Conservation (phyloP, 139 green algal species). For the Eudorina sp. region DNA sequence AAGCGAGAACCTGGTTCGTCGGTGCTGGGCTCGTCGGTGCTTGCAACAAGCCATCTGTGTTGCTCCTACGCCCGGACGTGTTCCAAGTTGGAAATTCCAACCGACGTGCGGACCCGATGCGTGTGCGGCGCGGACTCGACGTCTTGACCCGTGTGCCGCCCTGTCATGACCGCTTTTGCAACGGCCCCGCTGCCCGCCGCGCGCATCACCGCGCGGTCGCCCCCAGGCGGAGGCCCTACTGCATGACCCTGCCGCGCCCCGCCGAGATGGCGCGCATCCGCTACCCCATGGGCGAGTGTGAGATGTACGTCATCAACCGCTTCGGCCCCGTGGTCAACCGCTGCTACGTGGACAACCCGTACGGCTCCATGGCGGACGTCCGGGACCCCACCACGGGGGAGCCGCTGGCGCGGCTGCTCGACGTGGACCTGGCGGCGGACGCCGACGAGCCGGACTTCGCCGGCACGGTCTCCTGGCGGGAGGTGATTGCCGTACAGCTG, state of each 20-base stretch:
- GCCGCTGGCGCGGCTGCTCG: background rate
- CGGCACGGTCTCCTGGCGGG: slow-evolving; percentile 25
- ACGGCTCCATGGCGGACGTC: slow-evolving; percentile 8
- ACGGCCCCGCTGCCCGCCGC: too few relatives aligned
- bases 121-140: too few relatives aligned
- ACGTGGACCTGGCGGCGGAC: slow-evolving; percentile 8
- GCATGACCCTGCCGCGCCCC: background rate
- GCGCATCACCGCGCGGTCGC: too few relatives aligned
- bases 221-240: slow-evolving; percentile 8
- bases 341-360: slow-evolving; percentile 8
- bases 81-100: too few relatives aligned
- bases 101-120: too few relatives aligned
- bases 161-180: too few relatives aligned
- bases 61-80: too few relatives aligned
- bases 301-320: slow-evolving; percentile 27
- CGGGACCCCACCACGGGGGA: background rate
- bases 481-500: slow-evolving; percentile 37
- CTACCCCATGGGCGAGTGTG: slow-evolving; percentile 9
- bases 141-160: too few relatives aligned
- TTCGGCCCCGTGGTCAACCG: slow-evolving; percentile 15
- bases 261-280: background rate
- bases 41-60: too few relatives aligned
- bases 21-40: too few relatives aligned
- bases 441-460: slow-evolving; percentile 30
- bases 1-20: too few relatives aligned